Percentiles rank a stretch among this genome's conserved stretches.
phyloP scores from a whole-genome alignment of 108 stramenopile genomes.

The Cyclotella sp. region DNA sequence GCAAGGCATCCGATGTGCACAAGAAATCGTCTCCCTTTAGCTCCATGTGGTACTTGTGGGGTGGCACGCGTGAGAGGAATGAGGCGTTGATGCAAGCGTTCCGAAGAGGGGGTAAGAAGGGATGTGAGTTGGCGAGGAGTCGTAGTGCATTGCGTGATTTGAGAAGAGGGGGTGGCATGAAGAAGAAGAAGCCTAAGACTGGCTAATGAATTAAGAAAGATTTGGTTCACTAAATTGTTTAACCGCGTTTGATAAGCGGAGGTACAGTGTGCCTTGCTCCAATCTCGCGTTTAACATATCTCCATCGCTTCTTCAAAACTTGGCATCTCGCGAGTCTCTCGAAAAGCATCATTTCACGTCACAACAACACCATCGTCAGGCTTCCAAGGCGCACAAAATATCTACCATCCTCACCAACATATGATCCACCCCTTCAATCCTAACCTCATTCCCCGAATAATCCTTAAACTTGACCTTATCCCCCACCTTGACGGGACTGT shows the following conservation, averaged over 20 bases:
- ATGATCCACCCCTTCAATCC: slow-evolving; percentile 88
- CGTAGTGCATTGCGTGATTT: slow-evolving; percentile 86
- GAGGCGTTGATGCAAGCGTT: slow-evolving; percentile 58
- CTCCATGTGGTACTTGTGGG: slow-evolving; percentile 92
- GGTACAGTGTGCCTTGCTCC: too few species aligned
- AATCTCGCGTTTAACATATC: too few species aligned
- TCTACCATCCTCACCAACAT: slow-evolving; percentile 91
- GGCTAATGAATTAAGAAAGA: background rate
- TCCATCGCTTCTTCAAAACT: too few species aligned
- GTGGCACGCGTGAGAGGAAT: slow-evolving; percentile 62
- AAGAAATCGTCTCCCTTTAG: slow-evolving; percentile 90
- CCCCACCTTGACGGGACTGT: slow-evolving; percentile 75
- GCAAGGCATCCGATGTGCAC: slow-evolving; percentile 84
- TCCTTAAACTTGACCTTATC: slow-evolving; percentile 95
- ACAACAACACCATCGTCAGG: background rate
- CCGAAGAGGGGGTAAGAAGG: slow-evolving; percentile 24
- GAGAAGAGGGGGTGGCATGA: slow-evolving; percentile 60
- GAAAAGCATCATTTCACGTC: too few species aligned
- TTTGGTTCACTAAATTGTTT: background rate
- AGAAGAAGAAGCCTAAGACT: slow-evolving; percentile 8
- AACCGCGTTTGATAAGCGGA: too few species aligned
- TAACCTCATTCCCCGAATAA: slow-evolving; percentile 94
- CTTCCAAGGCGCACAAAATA: slow-evolving; percentile 71
- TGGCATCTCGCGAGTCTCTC: too few species aligned
- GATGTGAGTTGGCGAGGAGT: slow-evolving; percentile 80